Evolutionary conservation across 768 basidiomycete genomes (phyloP).

Genomic region (Suillus ampliporus): DNA sequence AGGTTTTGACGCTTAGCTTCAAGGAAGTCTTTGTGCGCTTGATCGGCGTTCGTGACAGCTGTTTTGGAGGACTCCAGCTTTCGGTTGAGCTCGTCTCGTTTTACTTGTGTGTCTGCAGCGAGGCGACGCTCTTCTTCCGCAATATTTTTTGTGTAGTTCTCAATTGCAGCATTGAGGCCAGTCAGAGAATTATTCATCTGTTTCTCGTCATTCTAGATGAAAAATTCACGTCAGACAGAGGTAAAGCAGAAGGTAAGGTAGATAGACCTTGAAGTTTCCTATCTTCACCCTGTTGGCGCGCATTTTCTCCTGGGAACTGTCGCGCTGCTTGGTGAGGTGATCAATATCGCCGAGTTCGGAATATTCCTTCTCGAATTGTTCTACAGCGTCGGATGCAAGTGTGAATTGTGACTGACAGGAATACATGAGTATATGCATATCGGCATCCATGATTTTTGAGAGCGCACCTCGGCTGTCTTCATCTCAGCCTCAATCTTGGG

Average conservation of each 20-base stretch:
- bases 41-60: slow-evolving; percentile 46
- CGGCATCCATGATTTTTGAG: neutral
- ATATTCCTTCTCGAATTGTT: slow-evolving; percentile 44
- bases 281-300: slow-evolving; percentile 52
- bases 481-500: slow-evolving; percentile 48
- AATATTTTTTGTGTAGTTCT: slow-evolving; percentile 52
- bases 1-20: slow-evolving; percentile 41
- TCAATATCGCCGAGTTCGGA: slow-evolving; percentile 52
- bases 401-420: slow-evolving; percentile 38
- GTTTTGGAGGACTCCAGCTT: slow-evolving; percentile 55
- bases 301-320: slow-evolving; percentile 46
- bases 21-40: slow-evolving; percentile 33
- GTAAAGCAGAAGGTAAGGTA: slow-evolving; percentile 19
- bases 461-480: slow-evolving; percentile 44
- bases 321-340: slow-evolving; percentile 46
- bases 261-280: slow-evolving; percentile 47
- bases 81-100: slow-evolving; percentile 60
- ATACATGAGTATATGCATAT: slow-evolving; percentile 11
- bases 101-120: slow-evolving; percentile 62
- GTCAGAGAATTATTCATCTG: slow-evolving; percentile 51
- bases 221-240: slow-evolving; percentile 12
- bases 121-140: slow-evolving; percentile 56
- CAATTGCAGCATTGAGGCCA: slow-evolving; percentile 38
- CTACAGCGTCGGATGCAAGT: slow-evolving; percentile 42
- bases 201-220: slow-evolving; percentile 53